A percentile compares a stretch with the other conserved stretches of the same genome.
phyloP scores from a whole-genome alignment of 805 yeast species.

The Yamadazyma philogaea region DNA sequence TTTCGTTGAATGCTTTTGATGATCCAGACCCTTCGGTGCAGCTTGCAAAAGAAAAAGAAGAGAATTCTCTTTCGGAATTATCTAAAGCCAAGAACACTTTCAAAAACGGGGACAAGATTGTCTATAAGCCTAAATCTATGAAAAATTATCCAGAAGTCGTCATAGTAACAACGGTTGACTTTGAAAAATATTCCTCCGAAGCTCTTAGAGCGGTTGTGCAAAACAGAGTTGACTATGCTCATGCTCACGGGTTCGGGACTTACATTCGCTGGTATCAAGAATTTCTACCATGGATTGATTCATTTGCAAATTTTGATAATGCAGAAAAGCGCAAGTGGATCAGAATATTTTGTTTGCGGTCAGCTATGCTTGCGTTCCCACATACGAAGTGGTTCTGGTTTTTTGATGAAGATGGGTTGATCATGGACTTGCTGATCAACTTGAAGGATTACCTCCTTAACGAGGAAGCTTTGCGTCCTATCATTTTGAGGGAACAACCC shows the following conservation, averaged over 20 bases:
- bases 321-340: constrained; percentile 57
- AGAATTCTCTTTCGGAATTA: constrained; percentile 42
- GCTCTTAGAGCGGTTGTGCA: constrained; percentile 70
- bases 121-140: constrained; percentile 35
- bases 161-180: constrained; percentile 77
- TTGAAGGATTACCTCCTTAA: constrained; percentile 57
- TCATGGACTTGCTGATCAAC: constrained; percentile 68
- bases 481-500: constrained; percentile 68
- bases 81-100: constrained; percentile 52
- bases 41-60: constrained; percentile 44
- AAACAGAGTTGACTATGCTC: constrained; percentile 86
- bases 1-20: constrained; percentile 43
- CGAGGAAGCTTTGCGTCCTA: constrained; percentile 57
- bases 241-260: constrained; percentile 73
- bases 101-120: constrained; percentile 62
- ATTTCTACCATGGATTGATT: constrained; percentile 58
- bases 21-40: constrained; percentile 36
- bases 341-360: constrained; percentile 61
- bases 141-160: constrained; percentile 60
- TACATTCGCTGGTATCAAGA: constrained; percentile 86
- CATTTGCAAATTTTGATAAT: constrained; percentile 38
- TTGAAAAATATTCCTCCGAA: constrained; percentile 56
- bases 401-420: constrained; percentile 71
- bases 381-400: constrained; percentile 89
- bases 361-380: constrained; percentile 94